These are phyloP conservation scores for Crithidia thermophila DNA, from an alignment of 208 protist genomes.

Conservation along the genomic window DNA sequence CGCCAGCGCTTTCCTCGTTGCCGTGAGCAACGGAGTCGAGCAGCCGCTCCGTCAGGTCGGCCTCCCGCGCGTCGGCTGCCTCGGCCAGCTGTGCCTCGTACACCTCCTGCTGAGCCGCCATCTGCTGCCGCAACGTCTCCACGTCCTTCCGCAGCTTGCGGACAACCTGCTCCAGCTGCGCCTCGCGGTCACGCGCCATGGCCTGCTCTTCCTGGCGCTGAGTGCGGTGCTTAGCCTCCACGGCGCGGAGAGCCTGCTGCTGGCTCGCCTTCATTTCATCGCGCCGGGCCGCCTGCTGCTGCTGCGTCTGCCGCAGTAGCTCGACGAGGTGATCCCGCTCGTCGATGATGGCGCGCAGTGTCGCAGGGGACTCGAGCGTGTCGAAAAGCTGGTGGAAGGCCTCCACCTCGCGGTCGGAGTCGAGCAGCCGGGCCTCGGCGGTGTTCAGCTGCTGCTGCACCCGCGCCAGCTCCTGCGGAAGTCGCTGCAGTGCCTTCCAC, in stretches of 20 bases:
- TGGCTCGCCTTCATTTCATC: slow-evolving; percentile 37
- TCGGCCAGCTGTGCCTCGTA: slow-evolving; percentile 30
- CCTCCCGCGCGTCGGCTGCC: slow-evolving; percentile 17
- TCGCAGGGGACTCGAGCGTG: slow-evolving; percentile 33
- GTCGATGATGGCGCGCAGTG: slow-evolving; percentile 35
- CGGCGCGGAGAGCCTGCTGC: slow-evolving; percentile 15
- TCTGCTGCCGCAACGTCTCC: slow-evolving; percentile 5
- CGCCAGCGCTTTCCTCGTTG: not conserved
- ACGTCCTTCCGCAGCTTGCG: slow-evolving; percentile 13
- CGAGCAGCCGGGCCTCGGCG: slow-evolving; percentile 33
- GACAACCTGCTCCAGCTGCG: slow-evolving; percentile 21
- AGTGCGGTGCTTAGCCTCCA: slow-evolving; percentile 19
- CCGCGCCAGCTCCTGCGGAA: slow-evolving; percentile 53
- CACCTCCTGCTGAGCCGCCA: slow-evolving; percentile 27
- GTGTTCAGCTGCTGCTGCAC: slow-evolving; percentile 44
- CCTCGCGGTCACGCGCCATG: slow-evolving; percentile 43
- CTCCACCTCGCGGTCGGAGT: slow-evolving; percentile 32
- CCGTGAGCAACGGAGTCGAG: slow-evolving; percentile 21
- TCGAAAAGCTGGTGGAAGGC: slow-evolving; percentile 38
- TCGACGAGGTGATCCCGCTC: slow-evolving; percentile 60
- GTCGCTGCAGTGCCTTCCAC: slow-evolving; percentile 34
- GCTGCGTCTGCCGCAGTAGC: slow-evolving; percentile 54
- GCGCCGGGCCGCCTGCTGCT: slow-evolving; percentile 34
- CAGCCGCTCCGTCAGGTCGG: slow-evolving; percentile 23
- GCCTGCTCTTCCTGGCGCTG: slow-evolving; percentile 18